Base-by-base conservation (phyloP, 345 rosid species). In the Microthlaspi erraticum region DNA sequence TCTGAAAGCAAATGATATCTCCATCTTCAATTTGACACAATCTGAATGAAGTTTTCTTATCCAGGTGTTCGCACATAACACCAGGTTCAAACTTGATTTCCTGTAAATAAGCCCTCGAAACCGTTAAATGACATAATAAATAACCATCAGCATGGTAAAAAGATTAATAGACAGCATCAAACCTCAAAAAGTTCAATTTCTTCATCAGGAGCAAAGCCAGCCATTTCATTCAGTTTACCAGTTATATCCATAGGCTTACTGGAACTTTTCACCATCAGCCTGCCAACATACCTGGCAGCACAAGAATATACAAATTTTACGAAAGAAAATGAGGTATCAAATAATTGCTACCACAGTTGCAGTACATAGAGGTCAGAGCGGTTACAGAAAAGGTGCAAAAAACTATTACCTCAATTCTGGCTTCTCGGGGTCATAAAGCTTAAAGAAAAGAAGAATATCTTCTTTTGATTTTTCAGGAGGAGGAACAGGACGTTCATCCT, bases 171-270 rank as follows among this genome's bases (percentile, higher is more conserved):
- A 12, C n/a, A 70, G 71, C 60, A 56, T 34, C 75, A 68, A 59
- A 93, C 98, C 97, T 93, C 96, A 77, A 71, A 93, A 55, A 93
- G 96, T 51, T 93, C 93, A 72, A 93, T 85, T 66, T 87, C 89
- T 78, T 93, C 92, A 71, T 88, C 97, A 61, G 93, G 87, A 63
- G 83, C 78, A 81, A 86, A 93, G 19, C 94, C 97, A 78, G 90
- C 96, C 96, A 93, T 83, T 80, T 87, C 88, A 81, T 91, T 91
- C 62, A 93, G 77, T 70, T 83, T 85, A 64, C 80, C 66, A 71
- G 88, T 64, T 72, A 86, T 83, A 79, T 93, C 98, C 57, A 77
- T 76, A 18, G 97, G 92, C 84, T 87, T 91, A 34, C 89, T 80
- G 69, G 82, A 73, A 77, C 86, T 79, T 84, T 87, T 90, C 71